Evolutionary conservation across 2,329 filamentous ascomycete genomes (phyloP).

Genomic region (Tolypocladium inflatum): DNA sequence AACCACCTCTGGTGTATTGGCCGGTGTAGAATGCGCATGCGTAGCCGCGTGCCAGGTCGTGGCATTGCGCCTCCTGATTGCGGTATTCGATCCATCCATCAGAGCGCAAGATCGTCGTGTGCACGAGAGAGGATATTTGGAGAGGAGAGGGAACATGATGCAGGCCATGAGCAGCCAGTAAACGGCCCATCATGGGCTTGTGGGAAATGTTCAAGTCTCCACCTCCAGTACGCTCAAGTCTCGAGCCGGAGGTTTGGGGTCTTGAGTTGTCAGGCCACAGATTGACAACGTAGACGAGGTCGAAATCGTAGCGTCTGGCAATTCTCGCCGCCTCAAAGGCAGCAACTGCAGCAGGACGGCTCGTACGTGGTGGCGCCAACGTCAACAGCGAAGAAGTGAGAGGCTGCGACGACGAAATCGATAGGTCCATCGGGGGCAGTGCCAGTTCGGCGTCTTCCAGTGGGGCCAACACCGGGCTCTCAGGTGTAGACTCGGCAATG

Average conservation of each 20-base stretch:
- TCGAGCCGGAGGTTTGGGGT: conserved; percentile 4
- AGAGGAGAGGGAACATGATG: conserved; percentile 41
- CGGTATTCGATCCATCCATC: conserved; percentile 45
- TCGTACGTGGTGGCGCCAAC: conserved; percentile 33
- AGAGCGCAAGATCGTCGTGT: conserved; percentile 37
- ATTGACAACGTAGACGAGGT: conserved; percentile 49
- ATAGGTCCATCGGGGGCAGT: conserved; percentile 11
- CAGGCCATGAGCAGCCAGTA: conserved; percentile 46
- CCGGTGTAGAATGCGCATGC: conserved; percentile 43
- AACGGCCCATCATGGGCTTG: conserved; percentile 33
- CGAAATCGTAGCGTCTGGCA: conserved; percentile 45
- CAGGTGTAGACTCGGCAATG: conserved; percentile 36
- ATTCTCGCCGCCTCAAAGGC: conserved; percentile 47
- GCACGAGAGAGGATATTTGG: conserved; percentile 38
- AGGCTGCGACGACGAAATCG: conserved; percentile 12
- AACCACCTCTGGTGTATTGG: conserved; percentile 18
- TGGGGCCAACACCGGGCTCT: conserved; percentile 7
- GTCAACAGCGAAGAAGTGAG: conserved; percentile 27
- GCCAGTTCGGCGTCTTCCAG: conserved; percentile 3
- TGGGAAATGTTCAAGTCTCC: conserved; percentile 5
- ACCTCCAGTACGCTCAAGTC: conserved; percentile 2
- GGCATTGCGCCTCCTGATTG: conserved; percentile 27
- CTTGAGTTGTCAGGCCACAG: conserved; percentile 36
- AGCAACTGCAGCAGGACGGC: conserved; percentile 34
- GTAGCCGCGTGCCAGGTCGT: conserved; percentile 42